Conservation (phyloP, 805 yeast species). For the Monosporozyma servazzii region DNA sequence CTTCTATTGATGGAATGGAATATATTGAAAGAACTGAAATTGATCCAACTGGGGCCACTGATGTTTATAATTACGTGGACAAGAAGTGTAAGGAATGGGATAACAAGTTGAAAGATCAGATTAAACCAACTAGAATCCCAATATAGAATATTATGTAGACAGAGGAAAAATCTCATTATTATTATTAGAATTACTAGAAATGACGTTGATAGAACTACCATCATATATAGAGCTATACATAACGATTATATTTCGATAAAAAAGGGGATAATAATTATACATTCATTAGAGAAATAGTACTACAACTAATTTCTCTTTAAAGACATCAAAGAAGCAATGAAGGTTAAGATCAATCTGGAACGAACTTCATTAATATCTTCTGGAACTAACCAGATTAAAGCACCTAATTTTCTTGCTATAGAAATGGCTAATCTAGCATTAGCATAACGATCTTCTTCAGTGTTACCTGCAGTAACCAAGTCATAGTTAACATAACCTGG, state of each 20-base stretch:
- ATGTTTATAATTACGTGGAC: conserved; percentile 58
- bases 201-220: not conserved
- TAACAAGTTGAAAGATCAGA: conserved; percentile 61
- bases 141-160: conserved; percentile 5
- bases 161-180: no score
- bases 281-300: not conserved
- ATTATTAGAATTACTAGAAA: not conserved
- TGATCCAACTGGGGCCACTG: conserved; percentile 55
- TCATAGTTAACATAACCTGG: conserved; percentile 98
- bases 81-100: conserved; percentile 61
- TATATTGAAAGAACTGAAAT: conserved; percentile 47
- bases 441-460: conserved; percentile 82
- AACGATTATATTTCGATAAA: not conserved
- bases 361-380: conserved; percentile 97
- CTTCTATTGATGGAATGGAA: conserved; percentile 55
- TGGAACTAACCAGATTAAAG: conserved; percentile 98
- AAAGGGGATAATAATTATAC: not conserved
- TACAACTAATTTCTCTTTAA: conserved; percentile 26
- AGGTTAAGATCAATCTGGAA: conserved; percentile 84
- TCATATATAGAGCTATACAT: not conserved
- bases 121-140: conserved; percentile 39
- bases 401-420: conserved; percentile 96
- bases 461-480: conserved; percentile 68
- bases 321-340: conserved; percentile 92
- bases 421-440: conserved; percentile 96